phyloP scores from a whole-genome alignment of 805 yeast genomes.

The Starmerella bombi region DNA sequence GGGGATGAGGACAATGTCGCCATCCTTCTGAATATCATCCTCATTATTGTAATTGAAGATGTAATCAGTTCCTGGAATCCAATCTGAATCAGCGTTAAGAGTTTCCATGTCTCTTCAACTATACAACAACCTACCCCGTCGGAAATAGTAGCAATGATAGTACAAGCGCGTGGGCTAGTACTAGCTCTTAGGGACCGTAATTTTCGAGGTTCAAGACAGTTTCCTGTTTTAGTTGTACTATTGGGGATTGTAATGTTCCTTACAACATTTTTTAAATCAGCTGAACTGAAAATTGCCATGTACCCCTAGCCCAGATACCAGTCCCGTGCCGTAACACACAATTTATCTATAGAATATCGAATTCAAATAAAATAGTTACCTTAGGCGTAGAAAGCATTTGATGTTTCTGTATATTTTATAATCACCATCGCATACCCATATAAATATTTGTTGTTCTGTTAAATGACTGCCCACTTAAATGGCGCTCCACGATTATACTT shows the following conservation, averaged over 20 bases:
- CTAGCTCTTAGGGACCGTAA: conserved; percentile 1
- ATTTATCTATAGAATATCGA: no score
- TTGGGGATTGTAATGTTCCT: not conserved
- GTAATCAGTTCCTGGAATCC: conserved; percentile 22
- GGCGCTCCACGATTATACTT: no score
- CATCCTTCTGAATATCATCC: conserved; percentile 22
- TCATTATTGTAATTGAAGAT: conserved; percentile 29
- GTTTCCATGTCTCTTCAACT: not conserved
- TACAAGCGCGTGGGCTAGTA: not conserved
- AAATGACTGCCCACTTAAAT: no score
- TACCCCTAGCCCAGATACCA: not conserved
- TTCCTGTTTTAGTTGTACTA: no score
- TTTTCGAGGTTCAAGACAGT: no score
- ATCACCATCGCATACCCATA: no score
- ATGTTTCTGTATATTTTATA: no score
- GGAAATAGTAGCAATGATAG: not conserved
- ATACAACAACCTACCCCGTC: not conserved
- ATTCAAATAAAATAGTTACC: no score
- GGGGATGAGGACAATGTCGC: conserved; percentile 43
- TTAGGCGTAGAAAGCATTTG: no score
- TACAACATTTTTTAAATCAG: no score
- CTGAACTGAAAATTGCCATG: not conserved
- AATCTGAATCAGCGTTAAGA: conserved; percentile 6
- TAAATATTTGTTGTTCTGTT: no score
- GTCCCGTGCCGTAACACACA: no score